Percentiles rank a stretch among this genome's conserved stretches.
These are phyloP conservation scores for Vitis amurensis DNA, from an alignment of 164 flowering plant species.

Conservation along the genomic window DNA sequence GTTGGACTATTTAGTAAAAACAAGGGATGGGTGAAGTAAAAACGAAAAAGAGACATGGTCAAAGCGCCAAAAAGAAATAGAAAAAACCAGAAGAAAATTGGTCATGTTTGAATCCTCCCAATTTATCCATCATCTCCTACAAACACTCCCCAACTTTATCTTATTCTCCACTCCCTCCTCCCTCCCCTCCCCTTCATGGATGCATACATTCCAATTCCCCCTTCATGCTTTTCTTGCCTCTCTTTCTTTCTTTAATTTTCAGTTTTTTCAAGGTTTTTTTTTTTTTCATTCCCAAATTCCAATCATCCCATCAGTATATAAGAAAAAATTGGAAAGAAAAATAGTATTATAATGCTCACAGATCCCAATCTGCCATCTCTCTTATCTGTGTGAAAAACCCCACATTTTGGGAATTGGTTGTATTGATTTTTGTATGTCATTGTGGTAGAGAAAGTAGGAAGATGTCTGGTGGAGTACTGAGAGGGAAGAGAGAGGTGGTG, in stretches of 20 bases:
- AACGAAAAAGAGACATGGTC: too few relatives aligned
- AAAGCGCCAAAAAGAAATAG: too few relatives aligned
- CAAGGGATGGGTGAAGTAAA: too few relatives aligned
- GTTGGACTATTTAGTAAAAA: too few relatives aligned
- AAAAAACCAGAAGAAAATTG: too few relatives aligned
- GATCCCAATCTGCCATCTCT: not conserved
- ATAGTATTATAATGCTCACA: not conserved
- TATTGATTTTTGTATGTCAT: not conserved
- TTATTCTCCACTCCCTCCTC: not conserved
- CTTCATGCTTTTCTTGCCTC: not conserved
- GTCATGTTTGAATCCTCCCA: not conserved
- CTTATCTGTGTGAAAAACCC: not conserved
- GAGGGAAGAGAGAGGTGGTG: slow-evolving; percentile 27
- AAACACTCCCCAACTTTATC: slow-evolving; percentile 8
- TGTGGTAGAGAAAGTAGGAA: not conserved
- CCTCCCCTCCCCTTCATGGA: not conserved
- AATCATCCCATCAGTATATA: not conserved
- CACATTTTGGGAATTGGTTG: not conserved
- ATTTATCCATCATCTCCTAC: slow-evolving; percentile 2
- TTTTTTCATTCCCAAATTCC: too few relatives aligned
- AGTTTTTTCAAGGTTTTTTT: not conserved
- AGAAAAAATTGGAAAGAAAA: not conserved
- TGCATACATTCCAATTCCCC: too few relatives aligned
- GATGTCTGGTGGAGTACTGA: slow-evolving; percentile 23
- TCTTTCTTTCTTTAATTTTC: not conserved